Base-by-base conservation (phyloP, 208 protist species). In the Porcisia deanei region DNA sequence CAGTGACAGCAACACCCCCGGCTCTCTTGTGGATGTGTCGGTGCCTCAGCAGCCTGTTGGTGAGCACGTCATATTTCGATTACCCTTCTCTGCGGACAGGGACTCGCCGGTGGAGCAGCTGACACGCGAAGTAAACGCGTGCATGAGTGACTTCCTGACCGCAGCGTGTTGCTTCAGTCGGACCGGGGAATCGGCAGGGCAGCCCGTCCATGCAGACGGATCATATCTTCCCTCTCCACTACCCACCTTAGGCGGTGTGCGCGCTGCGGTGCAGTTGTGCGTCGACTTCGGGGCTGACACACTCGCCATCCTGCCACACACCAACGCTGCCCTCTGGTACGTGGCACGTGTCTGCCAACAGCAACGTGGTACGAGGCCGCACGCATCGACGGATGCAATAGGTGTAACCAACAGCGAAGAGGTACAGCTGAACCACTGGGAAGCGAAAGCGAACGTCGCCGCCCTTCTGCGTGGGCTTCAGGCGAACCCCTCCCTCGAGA, bases 221-320 rank as follows among this genome's bases (percentile, higher is more conserved):
- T 43, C 60, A 20, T 34, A 20, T 18, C 7, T 45, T 7, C 14
- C 64, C 7, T n/a, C n/a, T 14, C 22, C 30, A 22, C 52, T 73
- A 18, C 70, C 76, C 30, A 76, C 72, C 59, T n/a, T 30, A 7
- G 10, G 34, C n/a, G 71, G 76, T 16, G 76, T 69, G 22, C 41
- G 71, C 12, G 69, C 71, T 30, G 76, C 71, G 10, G 47, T 81
- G 71, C 76, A 81, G 64, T 63, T 61, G 59, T 72, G 69, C 55
- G 61, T 67, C 22, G 76, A 81, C 55, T 81, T 81, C 57, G 76
- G 76, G 54, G 76, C 71, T 6, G 76, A 81, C 55, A 52, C 76
- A 34, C 54, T 81, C 9, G 76, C 54, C 47, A 47, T 71, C 16
- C 71, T 81, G 18, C 59, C 41, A 12, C 67, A 67, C 54, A 71